Evolutionary conservation across 202 grass and related monocot genomes (phyloP), one percentile per base, ranked within the genome.

Genomic region (Panicum virgatum): DNA sequence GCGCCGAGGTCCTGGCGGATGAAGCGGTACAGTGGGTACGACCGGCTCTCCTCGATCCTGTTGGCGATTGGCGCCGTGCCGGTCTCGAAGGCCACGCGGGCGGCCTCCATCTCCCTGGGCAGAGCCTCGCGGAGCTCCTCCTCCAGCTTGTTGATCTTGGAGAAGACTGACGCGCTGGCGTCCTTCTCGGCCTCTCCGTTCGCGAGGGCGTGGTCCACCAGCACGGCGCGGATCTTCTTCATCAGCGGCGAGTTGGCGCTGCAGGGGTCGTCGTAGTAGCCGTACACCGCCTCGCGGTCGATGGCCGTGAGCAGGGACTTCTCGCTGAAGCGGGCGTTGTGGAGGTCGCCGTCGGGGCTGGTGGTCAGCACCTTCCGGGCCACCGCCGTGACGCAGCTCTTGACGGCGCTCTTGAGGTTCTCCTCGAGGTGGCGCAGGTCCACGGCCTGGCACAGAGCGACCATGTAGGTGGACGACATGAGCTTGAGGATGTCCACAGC

Each of bases 401-500:
- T 94, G 25, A 88, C 84, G 6, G 78, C 18, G 62, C 50, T 80
- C 89, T 87, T 94, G 4, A 94, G 68, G 75, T 94, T 94, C 92
- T 94, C 92, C 78, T 91, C 92, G 48, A 91, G 75, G 75, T 94
- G 92, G 77, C 92, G 85, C 48, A 95, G 87, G 77, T 95, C 92
- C 2, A 95, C 80, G 40, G 92, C 89, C 58, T 95, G 92, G 87
- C 92, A 95, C 3, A 95, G 84, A 18, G 87, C 92, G 5, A 92
- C 79, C 52, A 90, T 30, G 87, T 86, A 95, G 3, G 92, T 95
- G 40, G 92, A 75, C 0, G 92, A 89, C 92, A 94, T 94, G 77
- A 94, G 92, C 81, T 94, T 94, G 37, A 95, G 85, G 56, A 95
- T 95, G 65, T 95, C 92, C 15, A 95, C 36, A 3, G 92, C 92